Evolutionary conservation across 495 filamentous ascomycete genomes (phyloP).

Genomic region (Xylaria nigripes): DNA sequence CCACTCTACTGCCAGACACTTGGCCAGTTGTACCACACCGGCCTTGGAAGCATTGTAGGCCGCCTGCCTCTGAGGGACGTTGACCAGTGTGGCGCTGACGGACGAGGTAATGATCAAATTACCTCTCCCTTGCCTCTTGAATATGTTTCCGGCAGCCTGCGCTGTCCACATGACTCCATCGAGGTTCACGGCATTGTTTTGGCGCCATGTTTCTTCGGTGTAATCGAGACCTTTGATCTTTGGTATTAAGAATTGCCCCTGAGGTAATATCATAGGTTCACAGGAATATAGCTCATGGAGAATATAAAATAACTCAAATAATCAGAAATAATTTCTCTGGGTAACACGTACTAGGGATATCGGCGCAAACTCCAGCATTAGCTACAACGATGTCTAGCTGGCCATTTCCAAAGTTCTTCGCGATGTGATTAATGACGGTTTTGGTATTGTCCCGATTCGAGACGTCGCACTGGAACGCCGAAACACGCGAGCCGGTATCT

Average conservation of each 20-base stretch:
- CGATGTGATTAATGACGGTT: slow-evolving; percentile 34
- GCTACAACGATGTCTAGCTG: slow-evolving; percentile 22
- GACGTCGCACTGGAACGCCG: slow-evolving; percentile 54
- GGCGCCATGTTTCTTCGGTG: slow-evolving; percentile 11
- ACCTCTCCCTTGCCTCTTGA: slow-evolving; percentile 27
- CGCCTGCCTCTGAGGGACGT: slow-evolving; percentile 55
- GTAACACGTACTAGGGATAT: slow-evolving; percentile 11
- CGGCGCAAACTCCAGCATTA: slow-evolving; percentile 19
- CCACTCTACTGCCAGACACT: slow-evolving; percentile 46
- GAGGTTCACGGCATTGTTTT: slow-evolving; percentile 52
- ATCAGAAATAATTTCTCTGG: neutral
- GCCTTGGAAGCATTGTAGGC: slow-evolving; percentile 57
- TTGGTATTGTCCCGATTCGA: slow-evolving; percentile 40
- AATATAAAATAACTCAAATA: neutral
- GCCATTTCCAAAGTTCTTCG: slow-evolving; percentile 42
- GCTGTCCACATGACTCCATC: slow-evolving; percentile 46
- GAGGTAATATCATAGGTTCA: neutral
- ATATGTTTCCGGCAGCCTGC: slow-evolving; percentile 44
- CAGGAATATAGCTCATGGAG: too few relatives aligned
- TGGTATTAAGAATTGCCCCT: neutral
- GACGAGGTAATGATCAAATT: slow-evolving; percentile 47
- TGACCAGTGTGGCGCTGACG: slow-evolving; percentile 57
- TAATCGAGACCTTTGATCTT: slow-evolving; percentile 11
- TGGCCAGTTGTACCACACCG: slow-evolving; percentile 51
- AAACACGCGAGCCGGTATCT: slow-evolving; percentile 46